Percentiles rank a stretch among this genome's conserved stretches.
These are phyloP conservation scores for Glutinoglossum americanum DNA, from an alignment of 495 filamentous ascomycete species.

Conservation along the genomic window DNA sequence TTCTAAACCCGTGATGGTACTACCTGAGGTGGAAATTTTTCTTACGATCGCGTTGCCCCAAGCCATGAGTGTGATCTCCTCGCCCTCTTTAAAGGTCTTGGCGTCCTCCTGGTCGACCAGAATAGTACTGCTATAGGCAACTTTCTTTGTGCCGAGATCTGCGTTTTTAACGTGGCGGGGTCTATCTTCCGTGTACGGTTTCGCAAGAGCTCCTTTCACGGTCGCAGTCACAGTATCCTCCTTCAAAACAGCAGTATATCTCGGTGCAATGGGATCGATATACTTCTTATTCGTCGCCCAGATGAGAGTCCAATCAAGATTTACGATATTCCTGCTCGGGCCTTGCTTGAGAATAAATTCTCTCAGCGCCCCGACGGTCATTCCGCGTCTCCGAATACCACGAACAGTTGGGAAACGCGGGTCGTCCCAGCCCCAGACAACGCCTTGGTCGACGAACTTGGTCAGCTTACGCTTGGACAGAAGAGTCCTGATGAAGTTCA, in stretches of 20 bases:
- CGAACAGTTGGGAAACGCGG: conserved; percentile 88
- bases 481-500: conserved; percentile 85
- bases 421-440: conserved; percentile 87
- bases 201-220: conserved; percentile 43
- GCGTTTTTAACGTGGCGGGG: conserved; percentile 76
- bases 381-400: conserved; percentile 69
- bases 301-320: conserved; percentile 77
- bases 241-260: conserved; percentile 60
- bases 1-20: conserved; percentile 31
- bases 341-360: conserved; percentile 91
- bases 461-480: conserved; percentile 90
- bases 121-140: conserved; percentile 46
- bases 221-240: conserved; percentile 44
- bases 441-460: conserved; percentile 69
- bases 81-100: conserved; percentile 54
- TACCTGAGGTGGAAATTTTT: conserved; percentile 25
- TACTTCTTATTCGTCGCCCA: conserved; percentile 94
- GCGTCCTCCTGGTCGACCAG: conserved; percentile 75
- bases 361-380: conserved; percentile 71
- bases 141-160: conserved; percentile 64
- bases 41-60: conserved; percentile 87
- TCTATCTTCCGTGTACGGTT: conserved; percentile 47
- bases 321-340: conserved; percentile 68
- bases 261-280: conserved; percentile 70
- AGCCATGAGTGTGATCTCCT: conserved; percentile 89